Conservation (phyloP, 768 basidiomycete genomes). For the Pisolithus microcarpus region DNA sequence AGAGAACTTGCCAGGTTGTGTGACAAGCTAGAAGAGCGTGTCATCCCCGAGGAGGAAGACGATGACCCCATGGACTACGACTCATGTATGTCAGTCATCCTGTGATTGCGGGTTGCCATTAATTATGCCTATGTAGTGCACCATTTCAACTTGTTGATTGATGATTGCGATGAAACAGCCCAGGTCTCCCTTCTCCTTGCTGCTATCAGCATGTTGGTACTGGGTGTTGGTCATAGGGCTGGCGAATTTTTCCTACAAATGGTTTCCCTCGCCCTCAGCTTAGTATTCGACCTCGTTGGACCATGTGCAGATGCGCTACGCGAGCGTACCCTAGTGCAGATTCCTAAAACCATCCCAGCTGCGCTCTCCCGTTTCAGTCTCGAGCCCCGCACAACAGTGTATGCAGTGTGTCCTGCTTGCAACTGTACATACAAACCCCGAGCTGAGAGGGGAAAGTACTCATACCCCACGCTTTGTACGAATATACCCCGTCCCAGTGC, state of each 20-base stretch:
- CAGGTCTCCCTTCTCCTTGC: constrained; percentile 17
- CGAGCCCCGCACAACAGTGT: constrained; percentile 8
- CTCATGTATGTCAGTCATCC: not conserved
- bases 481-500: too few relatives aligned
- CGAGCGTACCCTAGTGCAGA: not conserved
- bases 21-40: not conserved
- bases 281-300: not conserved
- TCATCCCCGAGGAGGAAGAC: not conserved
- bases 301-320: not conserved
- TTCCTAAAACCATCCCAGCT: not conserved
- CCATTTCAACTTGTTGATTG: constrained; percentile 2
- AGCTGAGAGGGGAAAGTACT: too few relatives aligned
- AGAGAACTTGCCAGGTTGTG: not conserved
- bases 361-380: constrained; percentile 9
- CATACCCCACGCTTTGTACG: too few relatives aligned
- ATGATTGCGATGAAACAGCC: constrained; percentile 6
- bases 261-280: constrained; percentile 8
- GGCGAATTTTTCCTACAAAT: constrained; percentile 15
- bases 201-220: constrained; percentile 11
- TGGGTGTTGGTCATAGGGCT: constrained; percentile 6
- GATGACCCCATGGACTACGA: not conserved
- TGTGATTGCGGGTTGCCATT: not conserved
- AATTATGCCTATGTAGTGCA: not conserved
- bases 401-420: constrained; percentile 12
- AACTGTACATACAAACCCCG: constrained; percentile 7